Evolutionary conservation across 257 asterid species (phyloP), one percentile per base, ranked within the genome.

Genomic region (Penstemon davidsonii): DNA sequence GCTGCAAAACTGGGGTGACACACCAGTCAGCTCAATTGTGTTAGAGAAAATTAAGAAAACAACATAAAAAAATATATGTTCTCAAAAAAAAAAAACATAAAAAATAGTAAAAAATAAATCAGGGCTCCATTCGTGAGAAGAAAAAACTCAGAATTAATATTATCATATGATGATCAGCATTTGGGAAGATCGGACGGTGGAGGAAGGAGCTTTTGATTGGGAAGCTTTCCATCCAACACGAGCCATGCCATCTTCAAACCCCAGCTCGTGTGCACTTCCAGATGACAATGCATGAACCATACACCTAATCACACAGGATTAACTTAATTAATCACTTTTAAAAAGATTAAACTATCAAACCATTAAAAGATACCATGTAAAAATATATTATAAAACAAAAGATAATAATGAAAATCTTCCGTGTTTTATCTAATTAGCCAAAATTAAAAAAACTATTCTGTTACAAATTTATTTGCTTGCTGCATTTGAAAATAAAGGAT

Each of bases 231-330:
- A 11, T 80, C 82, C 55, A 80, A 57, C 0, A 80, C 82, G 43
- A 80, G 79, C 84, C 84, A 80, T 1, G 84, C 84, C 84, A 80
- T 80, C 64, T 80, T 80, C 79, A 80, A 63, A 3, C 84, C 84
- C 84, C 84, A 80, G 45, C 79, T 80, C 40, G 82, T 80, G 62
- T 80, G 84, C 4, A 73, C 82, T 46, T 80, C 84, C 55, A 80
- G 49, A 52, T 80, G 82, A 67, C 84, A 79, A 39, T 79, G 84
- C 84, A 75, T 79, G 62, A 79, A 79, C 84, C 84, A 79, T 19
- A 75, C 84, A 36, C 84, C 80, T 78, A 38, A 41, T 25, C 33
- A 25, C 2, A 25, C n/a, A 44, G 5, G 33, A 25, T 25, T 25
- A 25, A 25, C 33, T 1, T 25, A 25, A 25, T 25, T 1, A 25